Percentiles rank a stretch among this genome's conserved stretches.
phyloP scores from a whole-genome alignment of 306 rosid genomes.

The Glycine soja region DNA sequence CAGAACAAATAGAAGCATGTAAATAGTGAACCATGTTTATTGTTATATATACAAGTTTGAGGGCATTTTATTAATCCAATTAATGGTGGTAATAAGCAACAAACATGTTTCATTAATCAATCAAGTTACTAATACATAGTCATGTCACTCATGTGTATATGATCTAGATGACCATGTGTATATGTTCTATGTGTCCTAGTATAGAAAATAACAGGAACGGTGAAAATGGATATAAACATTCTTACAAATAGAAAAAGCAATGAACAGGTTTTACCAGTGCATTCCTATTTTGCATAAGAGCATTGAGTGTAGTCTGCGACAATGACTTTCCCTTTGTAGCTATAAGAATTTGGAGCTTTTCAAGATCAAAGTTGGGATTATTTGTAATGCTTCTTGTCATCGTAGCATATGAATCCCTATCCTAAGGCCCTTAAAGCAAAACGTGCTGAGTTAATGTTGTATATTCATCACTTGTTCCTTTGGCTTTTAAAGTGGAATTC shows the following conservation, averaged over 20 bases:
- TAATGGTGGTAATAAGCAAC: constrained; percentile 9
- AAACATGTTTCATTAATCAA: constrained; percentile 1
- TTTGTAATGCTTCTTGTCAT: no score
- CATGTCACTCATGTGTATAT: background rate
- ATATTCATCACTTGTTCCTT: no score
- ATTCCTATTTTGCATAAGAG: constrained; percentile 64
- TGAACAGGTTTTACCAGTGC: constrained; percentile 56
- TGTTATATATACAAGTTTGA: background rate
- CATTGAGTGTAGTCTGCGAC: constrained; percentile 67
- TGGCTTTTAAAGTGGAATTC: no score
- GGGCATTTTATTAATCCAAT: constrained; percentile 25
- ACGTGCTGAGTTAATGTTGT: no score
- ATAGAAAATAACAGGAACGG: background rate
- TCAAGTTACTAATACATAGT: background rate
- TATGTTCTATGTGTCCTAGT: background rate
- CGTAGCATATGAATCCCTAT: no score
- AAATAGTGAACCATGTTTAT: constrained; percentile 5
- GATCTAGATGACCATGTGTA: background rate
- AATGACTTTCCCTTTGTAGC: constrained; percentile 61
- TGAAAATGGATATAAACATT: constrained; percentile 30
- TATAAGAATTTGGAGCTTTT: constrained; percentile 53
- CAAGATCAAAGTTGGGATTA: constrained; percentile 49
- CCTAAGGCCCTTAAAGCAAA: no score
- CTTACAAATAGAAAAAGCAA: constrained; percentile 12
- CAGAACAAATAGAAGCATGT: constrained; percentile 10